Percentiles rank a stretch among this genome's conserved stretches.
Evolutionary conservation across 306 rosid genomes (phyloP).

Genomic region (Trichosanthes cucumerina): DNA sequence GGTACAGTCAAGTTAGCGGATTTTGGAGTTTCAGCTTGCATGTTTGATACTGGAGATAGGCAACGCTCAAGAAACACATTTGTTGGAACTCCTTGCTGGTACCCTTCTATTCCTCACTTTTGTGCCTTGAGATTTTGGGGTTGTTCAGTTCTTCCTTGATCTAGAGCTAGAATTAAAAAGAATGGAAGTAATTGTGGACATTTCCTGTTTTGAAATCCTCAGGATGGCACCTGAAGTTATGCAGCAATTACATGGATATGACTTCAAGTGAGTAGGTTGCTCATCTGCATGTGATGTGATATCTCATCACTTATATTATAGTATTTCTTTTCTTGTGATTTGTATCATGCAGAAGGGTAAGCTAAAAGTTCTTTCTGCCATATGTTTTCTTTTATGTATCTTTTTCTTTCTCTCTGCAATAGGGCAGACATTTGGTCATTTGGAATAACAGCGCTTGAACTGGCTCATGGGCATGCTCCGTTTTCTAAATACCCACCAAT

Average conservation of each 20-base stretch:
- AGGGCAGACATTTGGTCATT: conserved; percentile 96
- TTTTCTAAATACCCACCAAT: conserved; percentile 94
- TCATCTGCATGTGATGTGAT: conserved; percentile 9
- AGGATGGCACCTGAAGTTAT: conserved; percentile 99
- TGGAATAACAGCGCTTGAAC: conserved; percentile 95
- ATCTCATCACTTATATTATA: neutral
- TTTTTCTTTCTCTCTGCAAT: conserved; percentile 14
- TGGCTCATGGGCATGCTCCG: conserved; percentile 98
- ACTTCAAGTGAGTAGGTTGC: conserved; percentile 68
- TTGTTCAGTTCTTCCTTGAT: neutral
- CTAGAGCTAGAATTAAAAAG: neutral
- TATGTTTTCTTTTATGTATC: neutral
- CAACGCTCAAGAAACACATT: conserved; percentile 83
- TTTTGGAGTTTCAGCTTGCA: conserved; percentile 90
- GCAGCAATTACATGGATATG: conserved; percentile 98
- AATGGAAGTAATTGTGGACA: neutral
- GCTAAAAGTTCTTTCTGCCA: neutral
- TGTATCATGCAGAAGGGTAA: neutral
- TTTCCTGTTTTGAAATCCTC: conserved; percentile 2
- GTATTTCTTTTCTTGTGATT: neutral
- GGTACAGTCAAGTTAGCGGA: conserved; percentile 86
- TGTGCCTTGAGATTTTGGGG: conserved; percentile 9
- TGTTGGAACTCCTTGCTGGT: conserved; percentile 99
- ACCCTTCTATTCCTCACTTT: conserved; percentile 3
- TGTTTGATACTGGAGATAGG: conserved; percentile 89